phyloP scores from a whole-genome alignment of 139 green algal genomes.

The Desmodesmus armatus region DNA sequence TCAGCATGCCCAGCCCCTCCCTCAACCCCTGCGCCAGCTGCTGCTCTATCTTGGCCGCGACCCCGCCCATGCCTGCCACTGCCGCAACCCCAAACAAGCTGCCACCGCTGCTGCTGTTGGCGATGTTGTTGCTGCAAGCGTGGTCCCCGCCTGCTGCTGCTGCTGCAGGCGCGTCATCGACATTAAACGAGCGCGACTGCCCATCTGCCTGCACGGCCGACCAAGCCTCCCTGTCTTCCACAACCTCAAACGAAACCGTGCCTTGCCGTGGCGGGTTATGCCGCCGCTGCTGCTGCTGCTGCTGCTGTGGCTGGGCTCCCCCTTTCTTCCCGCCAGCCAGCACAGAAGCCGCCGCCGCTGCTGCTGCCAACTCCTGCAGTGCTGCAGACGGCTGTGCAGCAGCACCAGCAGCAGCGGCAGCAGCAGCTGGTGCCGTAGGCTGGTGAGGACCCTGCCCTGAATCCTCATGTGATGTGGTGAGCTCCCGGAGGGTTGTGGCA shows the following conservation, averaged over 20 bases:
- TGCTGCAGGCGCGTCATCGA: background rate
- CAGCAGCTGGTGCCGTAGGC: conserved; percentile 19
- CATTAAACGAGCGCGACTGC: conserved; percentile 12
- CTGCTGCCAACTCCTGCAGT: background rate
- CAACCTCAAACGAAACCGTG: background rate
- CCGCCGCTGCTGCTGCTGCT: background rate
- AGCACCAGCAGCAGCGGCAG: too few relatives aligned
- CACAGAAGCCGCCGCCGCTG: background rate
- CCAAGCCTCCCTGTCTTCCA: conserved; percentile 22
- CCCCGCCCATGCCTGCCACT: too few relatives aligned
- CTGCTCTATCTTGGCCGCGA: background rate
- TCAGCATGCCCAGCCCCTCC: background rate
- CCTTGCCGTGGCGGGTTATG: background rate
- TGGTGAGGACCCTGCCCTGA: background rate
- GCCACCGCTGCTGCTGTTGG: conserved; percentile 31
- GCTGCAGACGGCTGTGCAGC: background rate
- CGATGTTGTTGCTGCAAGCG: too few relatives aligned
- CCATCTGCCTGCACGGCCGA: conserved; percentile 37
- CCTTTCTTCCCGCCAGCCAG: background rate
- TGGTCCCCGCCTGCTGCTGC: background rate
- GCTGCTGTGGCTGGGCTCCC: background rate
- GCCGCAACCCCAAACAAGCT: too few relatives aligned
- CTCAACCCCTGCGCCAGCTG: conserved; percentile 13
- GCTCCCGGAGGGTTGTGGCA: background rate
- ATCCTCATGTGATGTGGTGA: background rate